phyloP scores from a whole-genome alignment of 805 yeast genomes.

The Candida nemodendra region DNA sequence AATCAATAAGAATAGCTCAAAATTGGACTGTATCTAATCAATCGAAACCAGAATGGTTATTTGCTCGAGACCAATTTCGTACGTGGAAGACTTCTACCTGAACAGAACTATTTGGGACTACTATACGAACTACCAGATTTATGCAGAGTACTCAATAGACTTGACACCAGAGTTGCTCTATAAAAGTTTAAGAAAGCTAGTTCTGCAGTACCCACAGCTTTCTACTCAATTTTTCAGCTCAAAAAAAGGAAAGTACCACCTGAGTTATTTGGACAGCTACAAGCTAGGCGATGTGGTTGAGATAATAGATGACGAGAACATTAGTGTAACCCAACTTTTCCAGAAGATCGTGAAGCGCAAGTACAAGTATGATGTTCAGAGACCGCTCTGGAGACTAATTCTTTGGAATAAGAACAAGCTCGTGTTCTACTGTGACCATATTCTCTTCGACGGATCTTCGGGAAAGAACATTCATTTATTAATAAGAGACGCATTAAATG shows the following conservation, averaged over 20 bases:
- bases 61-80: conserved; percentile 6
- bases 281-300: conserved; percentile 18
- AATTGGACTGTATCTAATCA: too few relatives aligned
- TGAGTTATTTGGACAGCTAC: conserved; percentile 7
- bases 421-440: conserved; percentile 30
- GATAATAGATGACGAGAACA: conserved; percentile 8
- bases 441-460: conserved; percentile 36
- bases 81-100: conserved; percentile 11
- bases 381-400: conserved; percentile 25
- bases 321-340: conserved; percentile 6
- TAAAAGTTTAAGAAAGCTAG: conserved; percentile 13
- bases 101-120: conserved; percentile 1
- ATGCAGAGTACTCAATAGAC: conserved; percentile 13
- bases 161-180: conserved; percentile 10
- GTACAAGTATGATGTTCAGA: conserved; percentile 4
- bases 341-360: conserved; percentile 1
- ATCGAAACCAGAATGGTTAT: too few relatives aligned
- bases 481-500: conserved; percentile 22
- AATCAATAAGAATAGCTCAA: too few relatives aligned
- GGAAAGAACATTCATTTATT: conserved; percentile 28
- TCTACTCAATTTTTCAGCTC: conserved; percentile 14
- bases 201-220: conserved; percentile 17
- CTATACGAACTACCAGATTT: conserved; percentile 13
- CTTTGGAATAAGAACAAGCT: conserved; percentile 14
- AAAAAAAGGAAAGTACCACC: background rate